Base-by-base conservation (phyloP, 2,329 filamentous ascomycete genomes). In the Fusarium piperis region DNA sequence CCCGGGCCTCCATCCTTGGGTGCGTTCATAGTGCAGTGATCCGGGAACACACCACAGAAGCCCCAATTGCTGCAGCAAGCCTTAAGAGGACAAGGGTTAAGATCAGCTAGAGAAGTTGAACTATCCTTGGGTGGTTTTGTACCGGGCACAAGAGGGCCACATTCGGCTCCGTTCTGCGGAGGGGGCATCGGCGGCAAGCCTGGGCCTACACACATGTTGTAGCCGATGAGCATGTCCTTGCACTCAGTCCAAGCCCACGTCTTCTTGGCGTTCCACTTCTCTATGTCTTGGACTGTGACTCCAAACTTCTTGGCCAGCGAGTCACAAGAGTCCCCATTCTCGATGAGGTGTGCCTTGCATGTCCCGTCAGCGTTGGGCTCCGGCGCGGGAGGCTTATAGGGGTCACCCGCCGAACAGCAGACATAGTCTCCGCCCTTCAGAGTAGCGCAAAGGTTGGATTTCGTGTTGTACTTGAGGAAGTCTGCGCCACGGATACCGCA, bases 401-500 rank as follows among this genome's bases (percentile, higher is more conserved):
- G 58, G 1, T 65, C 69, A 6, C 81, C 80, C 1, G 65, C 20
- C 12, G 77, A 76, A 63, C 79, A 82, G 68, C 80, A 83, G 2
- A 81, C 77, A 23, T 72, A 73, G 67, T 81, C 71, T 3, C 72
- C 74, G 0, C 73, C 70, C 6, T 46, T 35, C 7, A 85, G 71
- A 1, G 58, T 76, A 10, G 69, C 53, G 61, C 80, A 83, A 2
- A 79, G 66, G 18, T 67, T 69, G 4, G 44, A 23, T 16, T 46
- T 30, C 1, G 63, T 35, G 64, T 85, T 84, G 64, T 77, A 82
- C 46, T 79, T 76, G 3, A 65, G 74, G 32, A 84, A 80, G n/a
- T 84, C 73, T 10, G 62, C 60, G 4, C 64, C 66, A 0, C 79
- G 78, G 33, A 85, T 82, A 7, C 81, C 79, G 59, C 83, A 85